Base-by-base conservation (phyloP, 1,139 yeast species). In the Geotrichum restrictum region DNA sequence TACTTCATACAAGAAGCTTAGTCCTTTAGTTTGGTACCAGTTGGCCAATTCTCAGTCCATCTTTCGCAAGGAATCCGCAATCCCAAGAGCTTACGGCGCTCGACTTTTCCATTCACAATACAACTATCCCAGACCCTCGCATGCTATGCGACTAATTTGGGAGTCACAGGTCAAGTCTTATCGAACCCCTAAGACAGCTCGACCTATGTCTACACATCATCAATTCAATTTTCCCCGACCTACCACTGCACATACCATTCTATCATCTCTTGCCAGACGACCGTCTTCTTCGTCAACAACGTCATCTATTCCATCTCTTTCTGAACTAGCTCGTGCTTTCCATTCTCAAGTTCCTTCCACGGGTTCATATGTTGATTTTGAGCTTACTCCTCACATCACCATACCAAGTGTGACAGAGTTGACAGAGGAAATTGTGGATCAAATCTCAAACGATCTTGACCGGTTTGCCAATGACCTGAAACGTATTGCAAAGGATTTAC, bases 301-400 rank as follows among this genome's bases (percentile, higher is more conserved):
- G 3, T 36, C 50, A 6, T 46, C 52, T 2, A 34, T 50, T 22
- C 45, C 46, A 21, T 53, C 56, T 16, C 41, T 53, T 14, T 21
- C 46, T 10, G 46, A 46, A 18, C 40, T 53, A 3, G 18, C 48
- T 14, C 50, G 51, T 14, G 54, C 44, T 2, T 54, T 51, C 24
- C 52, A 42, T 24, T 10, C 53, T 13, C 45, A 33, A 18, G 48
- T 51, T 14, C 54, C 54, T 19, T 42, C 33, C 7, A 48, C 52
- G 13, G 57, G 57, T 10, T 54, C 66, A 1, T 62, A 54, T 41
- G 72, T 70, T 11, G 74, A 70, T 47, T 70, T 70, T 57, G 70
- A 62, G 42, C 50, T 69, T 34, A 52, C 64, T 4, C 70, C 72
- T 10, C 60, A 62, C 19, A 55, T 69, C 43, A 54, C 63, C 5